phyloP scores from a whole-genome alignment of 2,329 filamentous ascomycete genomes.

The Calonectria montana region DNA sequence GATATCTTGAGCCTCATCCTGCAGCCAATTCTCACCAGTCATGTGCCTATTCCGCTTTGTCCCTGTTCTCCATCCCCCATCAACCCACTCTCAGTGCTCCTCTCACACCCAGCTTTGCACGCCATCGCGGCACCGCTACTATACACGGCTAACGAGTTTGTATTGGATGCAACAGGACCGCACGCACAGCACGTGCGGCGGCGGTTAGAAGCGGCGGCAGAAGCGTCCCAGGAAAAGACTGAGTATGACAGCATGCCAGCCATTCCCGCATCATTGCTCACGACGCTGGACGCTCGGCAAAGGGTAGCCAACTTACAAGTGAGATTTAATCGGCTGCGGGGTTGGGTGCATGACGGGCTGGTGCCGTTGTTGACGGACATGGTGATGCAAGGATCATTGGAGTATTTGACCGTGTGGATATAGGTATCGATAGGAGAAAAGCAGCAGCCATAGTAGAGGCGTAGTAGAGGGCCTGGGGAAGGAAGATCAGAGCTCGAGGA shows the following conservation, averaged over 20 bases:
- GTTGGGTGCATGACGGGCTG: constrained; percentile 45
- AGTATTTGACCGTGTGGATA: constrained; percentile 39
- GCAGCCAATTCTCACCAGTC: constrained; percentile 42
- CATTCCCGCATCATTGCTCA: constrained; percentile 33
- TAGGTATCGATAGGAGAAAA: constrained; percentile 21
- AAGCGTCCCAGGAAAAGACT: constrained; percentile 27
- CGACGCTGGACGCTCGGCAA: constrained; percentile 37
- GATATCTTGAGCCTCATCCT: constrained; percentile 48
- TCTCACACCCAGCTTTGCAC: constrained; percentile 48
- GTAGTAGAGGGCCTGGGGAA: not conserved
- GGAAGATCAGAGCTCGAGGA: not conserved
- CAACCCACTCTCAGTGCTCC: constrained; percentile 44
- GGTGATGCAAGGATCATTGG: constrained; percentile 45
- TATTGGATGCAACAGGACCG: constrained; percentile 42
- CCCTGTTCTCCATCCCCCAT: constrained; percentile 40
- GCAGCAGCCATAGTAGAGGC: constrained; percentile 10
- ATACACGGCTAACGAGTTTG: constrained; percentile 47
- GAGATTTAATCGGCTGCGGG: constrained; percentile 45
- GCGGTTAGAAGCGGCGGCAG: constrained; percentile 33
- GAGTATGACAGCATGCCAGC: not conserved
- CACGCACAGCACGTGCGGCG: constrained; percentile 44
- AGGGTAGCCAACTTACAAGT: constrained; percentile 44
- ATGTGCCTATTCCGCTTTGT: constrained; percentile 41
- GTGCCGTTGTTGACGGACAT: constrained; percentile 47
- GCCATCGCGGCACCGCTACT: constrained; percentile 47